These are phyloP conservation scores for Pseudocercospora macadamiae DNA, from an alignment of 2,329 filamentous ascomycete genomes.

Conservation along the genomic window DNA sequence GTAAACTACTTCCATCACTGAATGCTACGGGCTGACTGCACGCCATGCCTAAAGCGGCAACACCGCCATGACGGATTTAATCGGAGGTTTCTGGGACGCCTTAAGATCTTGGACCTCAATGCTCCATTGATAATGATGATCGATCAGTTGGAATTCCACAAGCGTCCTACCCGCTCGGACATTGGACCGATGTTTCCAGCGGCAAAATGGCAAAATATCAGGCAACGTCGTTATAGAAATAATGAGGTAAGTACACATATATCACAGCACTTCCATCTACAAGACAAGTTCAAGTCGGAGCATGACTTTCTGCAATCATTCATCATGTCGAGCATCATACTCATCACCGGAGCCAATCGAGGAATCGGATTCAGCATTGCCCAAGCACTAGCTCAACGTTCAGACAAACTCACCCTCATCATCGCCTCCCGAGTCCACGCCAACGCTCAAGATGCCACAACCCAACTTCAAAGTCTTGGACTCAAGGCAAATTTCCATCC, in stretches of 20 bases:
- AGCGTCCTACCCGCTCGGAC: too few relatives aligned
- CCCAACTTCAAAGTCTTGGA: conserved; percentile 28
- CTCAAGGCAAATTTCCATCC: conserved; percentile 30
- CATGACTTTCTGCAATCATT: neutral
- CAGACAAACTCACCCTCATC: conserved; percentile 34
- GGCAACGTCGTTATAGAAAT: too few relatives aligned
- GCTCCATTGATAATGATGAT: neutral
- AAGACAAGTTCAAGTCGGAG: too few relatives aligned
- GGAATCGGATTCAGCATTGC: conserved; percentile 30
- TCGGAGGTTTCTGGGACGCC: neutral
- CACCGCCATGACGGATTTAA: neutral
- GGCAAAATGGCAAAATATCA: too few relatives aligned
- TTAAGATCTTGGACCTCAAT: neutral
- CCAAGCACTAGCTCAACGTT: conserved; percentile 27
- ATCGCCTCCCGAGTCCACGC: conserved; percentile 34
- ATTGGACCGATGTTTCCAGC: too few relatives aligned
- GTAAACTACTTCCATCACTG: too few relatives aligned
- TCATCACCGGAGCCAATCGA: conserved; percentile 30
- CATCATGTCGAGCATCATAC: conserved; percentile 14
- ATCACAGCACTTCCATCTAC: too few relatives aligned
- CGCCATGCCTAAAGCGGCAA: neutral
- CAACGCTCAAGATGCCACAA: conserved; percentile 34
- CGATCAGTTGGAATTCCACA: too few relatives aligned
- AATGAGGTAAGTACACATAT: too few relatives aligned
- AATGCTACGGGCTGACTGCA: too few relatives aligned